Evolutionary conservation across 306 rosid genomes (phyloP), one percentile per base, ranked within the genome.

Genomic region (Cicer pinnatifidum): DNA sequence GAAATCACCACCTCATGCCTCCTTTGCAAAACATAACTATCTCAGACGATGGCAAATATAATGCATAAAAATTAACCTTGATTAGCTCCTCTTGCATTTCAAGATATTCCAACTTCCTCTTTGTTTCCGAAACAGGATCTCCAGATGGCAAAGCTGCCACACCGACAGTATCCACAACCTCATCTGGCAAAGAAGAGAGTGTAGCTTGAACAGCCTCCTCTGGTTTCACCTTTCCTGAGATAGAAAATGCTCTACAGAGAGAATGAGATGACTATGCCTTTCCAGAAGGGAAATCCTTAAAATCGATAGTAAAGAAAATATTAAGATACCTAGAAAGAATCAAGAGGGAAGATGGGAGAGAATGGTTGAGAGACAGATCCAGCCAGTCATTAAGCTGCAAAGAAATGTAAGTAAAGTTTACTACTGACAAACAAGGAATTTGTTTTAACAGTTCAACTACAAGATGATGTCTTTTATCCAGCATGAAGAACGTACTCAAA

Each of bases 41-140:
- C 46, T 19, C 58, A 13, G 6, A 11, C 20, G 45, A 58, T 5
- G 10, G 57, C 59, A 75, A 23, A 39, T n/a, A 50, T 57, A 79
- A 53, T 23, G 62, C 67, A 53, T 8, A 7, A 56, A 44, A 37
- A 51, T 8, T 69, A 75, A 92, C 97, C 93, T 92, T 92, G 61
- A 92, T 92, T 75, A 82, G 76, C 76, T 92, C 96, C 84, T 92
- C 96, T 78, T 91, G 96, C 97, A 88, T 89, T 82, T 79, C 93
- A 65, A 91, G 89, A 80, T 43, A 91, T 75, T 91, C 97, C 82
- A 91, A 84, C 67, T 91, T 91, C 85, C 96, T 91, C 85, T 87
- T 83, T 77, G 89, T 83, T 77, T 87, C 97, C 45, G 94, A 86
- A 39, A 92, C 93, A 78, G 93, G 86, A 78, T 88, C 96, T 76